phyloP scores from a whole-genome alignment of 805 yeast genomes.

The Metschnikowia lochheadii region DNA sequence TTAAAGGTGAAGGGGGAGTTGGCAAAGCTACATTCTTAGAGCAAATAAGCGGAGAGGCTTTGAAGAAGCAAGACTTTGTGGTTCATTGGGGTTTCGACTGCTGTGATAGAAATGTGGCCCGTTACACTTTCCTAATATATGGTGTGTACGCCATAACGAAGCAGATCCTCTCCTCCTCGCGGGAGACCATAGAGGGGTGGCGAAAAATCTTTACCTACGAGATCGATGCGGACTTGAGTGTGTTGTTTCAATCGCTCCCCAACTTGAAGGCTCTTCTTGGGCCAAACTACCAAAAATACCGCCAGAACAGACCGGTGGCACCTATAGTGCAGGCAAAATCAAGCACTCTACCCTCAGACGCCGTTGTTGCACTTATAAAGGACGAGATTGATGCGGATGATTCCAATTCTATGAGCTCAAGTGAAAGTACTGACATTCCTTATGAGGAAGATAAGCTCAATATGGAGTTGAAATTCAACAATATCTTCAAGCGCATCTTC shows the following conservation, averaged over 20 bases:
- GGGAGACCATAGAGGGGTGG: conserved; percentile 35
- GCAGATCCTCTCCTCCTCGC: conserved; percentile 39
- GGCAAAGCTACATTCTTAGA: conserved; percentile 44
- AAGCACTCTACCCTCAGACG: conserved; percentile 1
- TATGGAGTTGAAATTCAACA: conserved; percentile 39
- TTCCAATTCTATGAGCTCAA: background rate
- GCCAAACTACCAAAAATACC: conserved; percentile 27
- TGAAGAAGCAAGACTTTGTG: conserved; percentile 27
- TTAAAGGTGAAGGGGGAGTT: conserved; percentile 42
- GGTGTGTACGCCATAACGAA: conserved; percentile 36
- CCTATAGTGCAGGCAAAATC: background rate
- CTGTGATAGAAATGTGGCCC: conserved; percentile 24
- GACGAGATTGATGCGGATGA: conserved; percentile 9
- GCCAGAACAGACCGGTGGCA: background rate
- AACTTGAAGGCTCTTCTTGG: conserved; percentile 44
- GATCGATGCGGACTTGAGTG: conserved; percentile 39
- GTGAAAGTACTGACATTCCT: background rate
- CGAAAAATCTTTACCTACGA: conserved; percentile 35
- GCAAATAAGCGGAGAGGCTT: conserved; percentile 34
- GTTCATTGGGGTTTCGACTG: conserved; percentile 31
- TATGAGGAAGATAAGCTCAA: conserved; percentile 21
- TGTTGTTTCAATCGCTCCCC: conserved; percentile 41
- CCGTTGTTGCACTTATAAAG: background rate
- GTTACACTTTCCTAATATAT: conserved; percentile 33
- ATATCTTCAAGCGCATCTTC: conserved; percentile 39